These are phyloP conservation scores for Scheffersomyces lignosus DNA, from an alignment of 805 yeast genomes.

Conservation along the genomic window DNA sequence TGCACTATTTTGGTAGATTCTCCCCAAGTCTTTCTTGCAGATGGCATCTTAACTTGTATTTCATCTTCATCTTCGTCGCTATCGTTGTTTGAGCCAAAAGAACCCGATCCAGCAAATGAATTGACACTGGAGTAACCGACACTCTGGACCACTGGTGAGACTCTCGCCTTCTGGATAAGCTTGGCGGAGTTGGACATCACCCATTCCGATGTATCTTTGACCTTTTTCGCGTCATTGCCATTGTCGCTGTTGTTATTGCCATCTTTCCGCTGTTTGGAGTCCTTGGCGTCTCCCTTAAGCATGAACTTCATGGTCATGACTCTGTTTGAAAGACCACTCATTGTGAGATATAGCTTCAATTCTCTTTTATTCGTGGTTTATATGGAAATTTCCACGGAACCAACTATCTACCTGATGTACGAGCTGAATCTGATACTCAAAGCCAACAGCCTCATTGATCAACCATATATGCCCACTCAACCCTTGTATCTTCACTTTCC, in stretches of 20 bases:
- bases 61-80: constrained; percentile 15
- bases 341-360: no score
- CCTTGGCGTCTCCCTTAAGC: constrained; percentile 41
- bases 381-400: no score
- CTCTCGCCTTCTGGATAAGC: constrained; percentile 25
- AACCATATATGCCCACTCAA: no score
- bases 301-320: constrained; percentile 81
- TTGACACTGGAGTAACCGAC: constrained; percentile 45
- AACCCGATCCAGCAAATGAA: constrained; percentile 16
- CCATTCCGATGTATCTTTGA: constrained; percentile 57
- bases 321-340: constrained; percentile 54
- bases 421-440: no score
- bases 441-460: no score
- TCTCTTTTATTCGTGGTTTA: no score
- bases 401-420: no score
- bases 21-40: constrained; percentile 18
- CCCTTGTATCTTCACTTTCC: no score
- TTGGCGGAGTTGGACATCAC: constrained; percentile 33
- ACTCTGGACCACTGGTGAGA: constrained; percentile 22
- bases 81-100: no score
- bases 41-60: constrained; percentile 3
- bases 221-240: constrained; percentile 35
- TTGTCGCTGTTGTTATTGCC: no score
- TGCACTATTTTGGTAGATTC: constrained; percentile 4
- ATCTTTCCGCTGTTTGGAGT: constrained; percentile 27